Base-by-base conservation (phyloP, 202 grass and related monocot species). In the Zizania palustris region DNA sequence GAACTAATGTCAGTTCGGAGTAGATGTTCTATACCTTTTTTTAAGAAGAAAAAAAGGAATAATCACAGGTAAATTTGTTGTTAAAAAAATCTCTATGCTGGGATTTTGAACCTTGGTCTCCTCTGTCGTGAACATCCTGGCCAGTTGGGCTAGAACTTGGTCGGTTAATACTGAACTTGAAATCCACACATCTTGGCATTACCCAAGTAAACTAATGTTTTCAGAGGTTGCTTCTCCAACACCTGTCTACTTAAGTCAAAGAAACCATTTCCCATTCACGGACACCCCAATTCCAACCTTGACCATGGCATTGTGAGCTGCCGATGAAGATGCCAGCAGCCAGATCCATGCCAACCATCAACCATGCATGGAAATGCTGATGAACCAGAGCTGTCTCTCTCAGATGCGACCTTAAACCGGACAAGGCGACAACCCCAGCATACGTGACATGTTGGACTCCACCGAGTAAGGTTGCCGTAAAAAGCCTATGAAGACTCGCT, bases 151-250 rank as follows among this genome's bases (percentile, higher is more conserved):
- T 14, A 45, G 5, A 67, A 8, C 40, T 5, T 45, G n/a, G 39
- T 67, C 44, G 65, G 41, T 21, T 66, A 65, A 43, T 43, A 43
- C 63, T 66, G n/a, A 44, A 66, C n/a, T 66, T 22, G 10, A 21
- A 66, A 44, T 66, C 39, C 63, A 35, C 6, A 33, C 5, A 0
- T 45, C 65, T 12, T 45, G 41, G 20, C 44, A 36, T 35, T 69
- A 36, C 21, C 44, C 1, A 50, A 35, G 43, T 49, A 69, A 69
- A 10, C 28, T 9, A 35, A 36, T 50, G 22, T 50, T 50, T 34
- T 15, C 6, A 33, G 11, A 11, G 20, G 45, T 68, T 28, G 12
- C 40, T 45, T 20, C 1, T 20, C 10, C 18, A 44, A 20, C 14
- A 28, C 44, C 13, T 34, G 8, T 7, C 46, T 69, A n/a, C 11